phyloP scores from a whole-genome alignment of 495 filamentous ascomycete genomes.

The Penicillium roqueforti region DNA sequence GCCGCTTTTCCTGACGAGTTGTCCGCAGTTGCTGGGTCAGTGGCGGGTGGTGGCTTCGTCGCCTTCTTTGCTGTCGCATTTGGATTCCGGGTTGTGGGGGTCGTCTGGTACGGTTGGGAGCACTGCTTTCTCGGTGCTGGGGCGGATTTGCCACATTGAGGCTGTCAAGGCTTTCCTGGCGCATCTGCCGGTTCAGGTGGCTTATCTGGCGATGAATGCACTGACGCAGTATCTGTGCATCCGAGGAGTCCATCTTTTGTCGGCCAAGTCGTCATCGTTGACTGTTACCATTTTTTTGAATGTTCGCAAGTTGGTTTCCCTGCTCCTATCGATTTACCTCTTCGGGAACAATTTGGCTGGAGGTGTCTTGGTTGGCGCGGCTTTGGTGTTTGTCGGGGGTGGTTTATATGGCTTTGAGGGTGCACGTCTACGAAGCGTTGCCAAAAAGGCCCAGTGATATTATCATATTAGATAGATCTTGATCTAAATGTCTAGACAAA shows the following conservation, averaged over 20 bases:
- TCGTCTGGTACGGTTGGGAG: constrained; percentile 1
- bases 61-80: constrained; percentile 33
- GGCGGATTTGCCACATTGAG: constrained; percentile 6
- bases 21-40: constrained; percentile 42
- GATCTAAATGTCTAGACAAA: neutral
- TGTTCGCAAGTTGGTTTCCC: constrained; percentile 87
- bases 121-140: constrained; percentile 10
- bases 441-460: constrained; percentile 24
- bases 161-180: constrained; percentile 25
- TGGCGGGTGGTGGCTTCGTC: constrained; percentile 47
- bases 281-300: constrained; percentile 96
- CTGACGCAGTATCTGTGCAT: constrained; percentile 93
- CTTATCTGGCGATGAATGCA: constrained; percentile 73
- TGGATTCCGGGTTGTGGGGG: neutral
- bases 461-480: neutral
- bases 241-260: constrained; percentile 87
- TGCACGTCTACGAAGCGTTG: constrained; percentile 31
- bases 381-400: constrained; percentile 81
- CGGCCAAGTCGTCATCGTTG: constrained; percentile 78
- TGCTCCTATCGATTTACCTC: constrained; percentile 84
- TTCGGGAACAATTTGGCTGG: constrained; percentile 79
- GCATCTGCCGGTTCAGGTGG: constrained; percentile 63
- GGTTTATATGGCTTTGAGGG: constrained; percentile 83
- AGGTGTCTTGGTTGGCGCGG: constrained; percentile 74
- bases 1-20: constrained; percentile 56